phyloP scores from a whole-genome alignment of 1,284 basidiomycete genomes.

The Volvariella volvacea region DNA sequence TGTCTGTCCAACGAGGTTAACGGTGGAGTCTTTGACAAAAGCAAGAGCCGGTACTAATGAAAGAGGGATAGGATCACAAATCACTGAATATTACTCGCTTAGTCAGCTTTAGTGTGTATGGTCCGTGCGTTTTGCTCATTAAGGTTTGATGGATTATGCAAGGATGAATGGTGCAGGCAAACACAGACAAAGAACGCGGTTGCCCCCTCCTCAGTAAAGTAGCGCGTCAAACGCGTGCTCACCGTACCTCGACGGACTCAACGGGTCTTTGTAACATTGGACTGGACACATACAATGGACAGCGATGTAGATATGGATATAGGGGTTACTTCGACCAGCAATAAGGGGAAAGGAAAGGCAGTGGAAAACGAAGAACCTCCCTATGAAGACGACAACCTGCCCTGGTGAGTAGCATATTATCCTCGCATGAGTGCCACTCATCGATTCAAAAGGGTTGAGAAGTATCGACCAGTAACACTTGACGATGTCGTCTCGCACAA shows the following conservation, averaged over 20 bases:
- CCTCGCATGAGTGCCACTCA: neutral
- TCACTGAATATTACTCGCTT: constrained; percentile 19
- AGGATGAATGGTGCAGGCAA: constrained; percentile 7
- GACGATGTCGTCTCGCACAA: constrained; percentile 93
- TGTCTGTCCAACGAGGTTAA: constrained; percentile 79
- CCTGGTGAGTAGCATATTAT: constrained; percentile 47
- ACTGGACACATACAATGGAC: constrained; percentile 32
- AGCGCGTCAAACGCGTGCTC: constrained; percentile 7
- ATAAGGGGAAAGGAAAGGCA: constrained; percentile 68
- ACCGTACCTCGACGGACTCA: no score
- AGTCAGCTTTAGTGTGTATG: constrained; percentile 31
- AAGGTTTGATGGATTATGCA: constrained; percentile 20
- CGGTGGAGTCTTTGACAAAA: constrained; percentile 87
- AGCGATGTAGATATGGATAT: constrained; percentile 51
- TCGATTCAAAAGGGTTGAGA: constrained; percentile 75
- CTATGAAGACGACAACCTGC: constrained; percentile 57
- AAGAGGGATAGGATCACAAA: constrained; percentile 9
- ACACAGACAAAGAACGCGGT: constrained; percentile 10
- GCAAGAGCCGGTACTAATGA: constrained; percentile 38
- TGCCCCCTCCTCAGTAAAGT: no score
- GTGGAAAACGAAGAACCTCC: constrained; percentile 27
- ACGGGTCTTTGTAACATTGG: no score
- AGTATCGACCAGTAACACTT: constrained; percentile 84
- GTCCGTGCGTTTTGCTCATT: constrained; percentile 25
- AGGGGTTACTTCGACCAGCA: constrained; percentile 31